Evolutionary conservation across 2,329 filamentous ascomycete genomes (phyloP).

Genomic region (Arthroderma sp.): DNA sequence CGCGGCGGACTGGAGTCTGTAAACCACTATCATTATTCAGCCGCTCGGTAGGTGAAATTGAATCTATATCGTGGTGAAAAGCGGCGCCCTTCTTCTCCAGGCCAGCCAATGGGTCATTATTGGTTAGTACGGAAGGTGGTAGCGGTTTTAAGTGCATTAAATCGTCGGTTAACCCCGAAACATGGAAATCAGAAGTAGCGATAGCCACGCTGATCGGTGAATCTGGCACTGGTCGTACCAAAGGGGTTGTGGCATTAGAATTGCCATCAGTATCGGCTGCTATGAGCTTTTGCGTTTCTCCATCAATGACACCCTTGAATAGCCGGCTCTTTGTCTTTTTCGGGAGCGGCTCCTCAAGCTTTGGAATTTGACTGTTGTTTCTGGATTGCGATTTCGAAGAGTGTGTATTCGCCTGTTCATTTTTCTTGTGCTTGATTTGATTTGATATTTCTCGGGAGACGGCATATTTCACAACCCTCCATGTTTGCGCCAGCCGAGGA

Average conservation of each 20-base stretch:
- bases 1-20: too few species aligned
- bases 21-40: too few species aligned
- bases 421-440: slow-evolving; percentile 23
- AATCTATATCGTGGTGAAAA: too few species aligned
- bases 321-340: slow-evolving; percentile 30
- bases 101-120: slow-evolving; percentile 13
- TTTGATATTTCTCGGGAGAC: slow-evolving; percentile 36
- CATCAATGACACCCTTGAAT: slow-evolving; percentile 31
- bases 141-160: slow-evolving; percentile 28
- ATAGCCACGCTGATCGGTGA: slow-evolving; percentile 21
- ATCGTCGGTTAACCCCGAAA: slow-evolving; percentile 21
- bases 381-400: slow-evolving; percentile 19
- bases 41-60: too few species aligned
- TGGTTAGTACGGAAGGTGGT: slow-evolving; percentile 30
- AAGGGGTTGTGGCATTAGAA: slow-evolving; percentile 44
- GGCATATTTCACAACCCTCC: slow-evolving; percentile 42
- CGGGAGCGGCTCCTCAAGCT: slow-evolving; percentile 19
- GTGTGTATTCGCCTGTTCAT: slow-evolving; percentile 1
- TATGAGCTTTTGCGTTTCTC: slow-evolving; percentile 19
- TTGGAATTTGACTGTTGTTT: slow-evolving; percentile 16
- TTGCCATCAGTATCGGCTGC: slow-evolving; percentile 34
- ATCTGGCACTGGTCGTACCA: slow-evolving; percentile 37
- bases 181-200: slow-evolving; percentile 18
- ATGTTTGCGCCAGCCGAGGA: slow-evolving; percentile 44
- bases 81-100: too few species aligned